Evolutionary conservation across 2,329 filamentous ascomycete species (phyloP), one percentile per base, ranked within the genome.

Genomic region (Sporothrix pseudoabietina): DNA sequence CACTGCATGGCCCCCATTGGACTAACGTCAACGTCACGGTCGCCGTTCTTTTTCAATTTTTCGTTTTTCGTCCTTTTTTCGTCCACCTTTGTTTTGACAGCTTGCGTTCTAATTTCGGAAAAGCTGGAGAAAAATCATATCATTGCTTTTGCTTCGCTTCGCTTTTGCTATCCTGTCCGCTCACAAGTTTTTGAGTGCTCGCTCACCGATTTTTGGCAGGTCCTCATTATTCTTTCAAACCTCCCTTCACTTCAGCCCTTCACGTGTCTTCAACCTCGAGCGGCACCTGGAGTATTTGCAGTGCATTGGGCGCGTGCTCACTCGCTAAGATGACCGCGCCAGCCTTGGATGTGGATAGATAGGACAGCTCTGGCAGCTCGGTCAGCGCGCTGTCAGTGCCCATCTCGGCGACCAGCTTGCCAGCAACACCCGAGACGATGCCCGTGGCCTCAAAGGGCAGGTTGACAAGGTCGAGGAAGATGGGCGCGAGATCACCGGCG

Each of bases 391-490:
- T 30, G 12, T 19, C 39, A 4, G 39, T 83, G 72, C 85, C 82
- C 81, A 93, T 90, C 63, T 92, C 92, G 69, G 92, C 89, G 0
- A 94, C 92, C 39, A 98, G 85, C 72, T 90, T 88, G 35, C 94
- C 93, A 0, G 95, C 94, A 1, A 99, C 93, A 39, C 96, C 95
- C 77, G 94, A 98, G 3, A 99, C 94, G 73, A 99, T 98, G 30
- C 95, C 95, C 0, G 94, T 97, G 8, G 94, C 94, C 80, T 97
- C 94, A 57, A 95, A 87, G 0, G 95, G 93, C 55, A 98, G 84
- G 57, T 89, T 89, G 26, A 89, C 89, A 35, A 99, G 86, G 78
- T 98, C 94, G 3, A 99, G 87, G 74, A 94, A 95, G 77, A 99
- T 96, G 1, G 96, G 94, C 1, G 97, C 89, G 47, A 94, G 85